Evolutionary conservation across 768 basidiomycete species (phyloP), one percentile per base, ranked within the genome.

Genomic region (Termitomyces sp.): DNA sequence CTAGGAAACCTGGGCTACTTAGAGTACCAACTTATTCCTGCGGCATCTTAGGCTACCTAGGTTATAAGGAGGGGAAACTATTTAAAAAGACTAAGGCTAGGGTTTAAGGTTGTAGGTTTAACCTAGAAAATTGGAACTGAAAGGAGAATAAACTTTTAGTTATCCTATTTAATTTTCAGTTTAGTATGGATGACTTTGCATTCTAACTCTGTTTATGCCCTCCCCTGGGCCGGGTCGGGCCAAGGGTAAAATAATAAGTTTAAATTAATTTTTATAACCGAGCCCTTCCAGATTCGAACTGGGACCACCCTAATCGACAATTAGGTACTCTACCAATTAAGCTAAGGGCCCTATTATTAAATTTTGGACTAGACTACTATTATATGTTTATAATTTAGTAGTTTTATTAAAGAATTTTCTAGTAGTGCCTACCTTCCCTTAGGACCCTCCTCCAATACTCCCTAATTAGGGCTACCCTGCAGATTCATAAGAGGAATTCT

Each of bases 241-340:
- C n/a, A n/a, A n/a, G n/a, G n/a, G n/a, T n/a, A n/a, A n/a, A n/a
- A n/a, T n/a, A n/a, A 49, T 29, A 26, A 28, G 26, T 45, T 24
- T 34, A 55, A 55, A 33, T 33, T 26, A 36, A 48, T 41, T 56
- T 37, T 49, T 9, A 56, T 37, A 49, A 49, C 31, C 48, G 55
- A 56, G 55, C 48, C 55, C 55, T 56, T 56, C 45, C 53, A 54
- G 53, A 54, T 54, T 54, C 53, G 53, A 54, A 54, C 54, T 54
- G 54, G 42, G 42, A 54, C 54, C 29, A 44, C 41, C 42, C 54
- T 55, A 54, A 54, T 54, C 42, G 54, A 54, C 54, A 54, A 54
- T 45, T 54, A 54, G 54, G 42, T 54, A 46, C 54, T 54, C 54
- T 54, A 54, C 54, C 54, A 54, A 54, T 54, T 54, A 54, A 54